Percentiles rank a stretch among this genome's conserved stretches.
phyloP scores from a whole-genome alignment of 1,139 yeast genomes.

The Suhomyces guaymorum region DNA sequence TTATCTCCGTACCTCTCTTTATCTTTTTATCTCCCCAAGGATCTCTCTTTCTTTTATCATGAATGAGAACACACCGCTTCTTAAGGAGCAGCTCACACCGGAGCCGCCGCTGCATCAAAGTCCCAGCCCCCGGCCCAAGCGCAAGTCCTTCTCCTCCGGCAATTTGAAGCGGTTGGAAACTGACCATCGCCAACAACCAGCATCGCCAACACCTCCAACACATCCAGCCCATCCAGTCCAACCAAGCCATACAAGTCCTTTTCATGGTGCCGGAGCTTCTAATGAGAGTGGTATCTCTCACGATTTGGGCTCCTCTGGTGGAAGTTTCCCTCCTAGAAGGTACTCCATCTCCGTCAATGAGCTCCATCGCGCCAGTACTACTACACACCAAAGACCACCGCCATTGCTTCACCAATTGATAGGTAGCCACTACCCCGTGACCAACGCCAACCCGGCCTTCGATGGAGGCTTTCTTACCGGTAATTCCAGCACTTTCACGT shows the following conservation, averaged over 20 bases:
- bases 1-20: too few species aligned
- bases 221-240: too few species aligned
- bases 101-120: too few species aligned
- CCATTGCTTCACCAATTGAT: slow-evolving; percentile 31
- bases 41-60: too few species aligned
- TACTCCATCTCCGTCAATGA: slow-evolving; percentile 14
- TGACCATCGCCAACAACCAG: neutral
- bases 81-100: too few species aligned
- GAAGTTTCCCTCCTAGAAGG: too few species aligned
- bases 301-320: too few species aligned
- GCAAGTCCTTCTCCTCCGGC: slow-evolving; percentile 8
- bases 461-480: slow-evolving; percentile 8
- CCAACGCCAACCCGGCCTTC: slow-evolving; percentile 26
- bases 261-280: too few species aligned
- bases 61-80: slow-evolving; percentile 3
- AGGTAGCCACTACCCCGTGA: slow-evolving; percentile 33
- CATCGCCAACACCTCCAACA: slow-evolving; percentile 1
- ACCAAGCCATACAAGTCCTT: too few species aligned
- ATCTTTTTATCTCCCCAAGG: too few species aligned
- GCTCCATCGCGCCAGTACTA: slow-evolving; percentile 7
- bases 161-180: slow-evolving; percentile 5
- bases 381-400: slow-evolving; percentile 17
- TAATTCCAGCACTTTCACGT: slow-evolving; percentile 9
- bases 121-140: slow-evolving; percentile 1
- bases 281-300: too few species aligned